These are phyloP conservation scores for Podila verticillata DNA, from an alignment of 192 early-diverging fungal species.

Conservation along the genomic window DNA sequence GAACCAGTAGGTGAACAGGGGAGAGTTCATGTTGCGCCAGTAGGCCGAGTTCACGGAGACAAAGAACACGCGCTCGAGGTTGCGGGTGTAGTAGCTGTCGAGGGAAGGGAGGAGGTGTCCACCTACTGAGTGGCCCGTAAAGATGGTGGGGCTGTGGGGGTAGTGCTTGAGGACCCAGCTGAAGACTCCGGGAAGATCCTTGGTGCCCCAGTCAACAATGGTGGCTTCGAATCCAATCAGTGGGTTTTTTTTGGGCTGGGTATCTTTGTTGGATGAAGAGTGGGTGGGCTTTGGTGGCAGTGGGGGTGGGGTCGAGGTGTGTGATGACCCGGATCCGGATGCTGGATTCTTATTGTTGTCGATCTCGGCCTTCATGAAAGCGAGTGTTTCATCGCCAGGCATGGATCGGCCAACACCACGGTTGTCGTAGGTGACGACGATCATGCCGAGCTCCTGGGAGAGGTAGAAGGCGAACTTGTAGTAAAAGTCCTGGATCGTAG, in stretches of 20 bases:
- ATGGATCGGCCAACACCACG: constrained; percentile 46
- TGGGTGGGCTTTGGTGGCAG: constrained; percentile 17
- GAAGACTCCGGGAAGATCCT: constrained; percentile 47
- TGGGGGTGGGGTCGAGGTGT: constrained; percentile 1
- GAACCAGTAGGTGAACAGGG: constrained; percentile 50
- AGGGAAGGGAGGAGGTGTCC: constrained; percentile 35
- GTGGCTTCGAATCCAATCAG: constrained; percentile 48
- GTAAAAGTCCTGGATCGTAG: constrained; percentile 47
- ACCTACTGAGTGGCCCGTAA: constrained; percentile 40
- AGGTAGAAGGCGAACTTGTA: constrained; percentile 47
- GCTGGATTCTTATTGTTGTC: neutral
- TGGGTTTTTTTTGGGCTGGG: constrained; percentile 23
- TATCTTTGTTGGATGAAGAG: neutral
- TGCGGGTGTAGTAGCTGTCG: constrained; percentile 47
- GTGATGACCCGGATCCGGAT: neutral
- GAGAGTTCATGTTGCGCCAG: constrained; percentile 45
- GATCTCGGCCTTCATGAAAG: constrained; percentile 22
- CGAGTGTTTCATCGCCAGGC: constrained; percentile 21
- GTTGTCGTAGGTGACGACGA: constrained; percentile 45
- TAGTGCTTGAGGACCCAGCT: constrained; percentile 28
- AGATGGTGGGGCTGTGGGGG: constrained; percentile 37
- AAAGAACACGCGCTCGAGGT: constrained; percentile 37
- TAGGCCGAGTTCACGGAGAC: constrained; percentile 42
- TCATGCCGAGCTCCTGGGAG: constrained; percentile 44
- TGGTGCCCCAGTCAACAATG: constrained; percentile 34